Evolutionary conservation across 768 basidiomycete species (phyloP), one percentile per base, ranked within the genome.

Genomic region (Phlebiopsis gigantea): DNA sequence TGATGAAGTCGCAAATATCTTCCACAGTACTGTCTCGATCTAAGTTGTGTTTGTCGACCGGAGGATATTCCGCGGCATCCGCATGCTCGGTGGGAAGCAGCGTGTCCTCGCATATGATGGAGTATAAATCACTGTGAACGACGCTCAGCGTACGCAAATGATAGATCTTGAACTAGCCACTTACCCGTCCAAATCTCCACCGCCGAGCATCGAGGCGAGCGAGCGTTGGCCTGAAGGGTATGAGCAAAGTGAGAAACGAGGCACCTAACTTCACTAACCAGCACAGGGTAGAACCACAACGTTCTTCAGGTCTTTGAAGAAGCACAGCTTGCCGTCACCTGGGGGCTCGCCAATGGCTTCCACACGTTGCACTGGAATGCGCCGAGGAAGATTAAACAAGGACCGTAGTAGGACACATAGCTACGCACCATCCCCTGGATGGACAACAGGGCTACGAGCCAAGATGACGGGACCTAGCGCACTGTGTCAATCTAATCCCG

Each of bases 181-280:
- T 74, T 65, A 88, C 87, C 89, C 89, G 56, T 90, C 89, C n/a
- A 90, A 71, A 71, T 91, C 89, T 0, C 89, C 89, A 31, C 88
- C 88, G 9, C 79, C 85, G 15, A 90, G 75, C 58, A 79, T 82
- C 2, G 86, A 88, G 9, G 89, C 79, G 42, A 90, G 64, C 0
- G 88, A 85, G 34, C 86, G 79, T 1, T 62, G 56, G 5, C 85
- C 86, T 88, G 60, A 3, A 21, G 17, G 19, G 14, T 22, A 53
- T 34, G 41, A 30, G 7, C 8, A 45, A 5, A 45, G 17, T 2
- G 4, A 4, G 8, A 39, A n/a, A 39, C 17, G 34, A 39, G 3
- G 12, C 21, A 44, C 34, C 25, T 43, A 54, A 19, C 8, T 9
- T 39, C 17, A 68, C 73, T 24, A 30, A 82, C 87, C 87, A 56